phyloP scores from a whole-genome alignment of 306 rosid genomes.

The Canavalia ensiformis region DNA sequence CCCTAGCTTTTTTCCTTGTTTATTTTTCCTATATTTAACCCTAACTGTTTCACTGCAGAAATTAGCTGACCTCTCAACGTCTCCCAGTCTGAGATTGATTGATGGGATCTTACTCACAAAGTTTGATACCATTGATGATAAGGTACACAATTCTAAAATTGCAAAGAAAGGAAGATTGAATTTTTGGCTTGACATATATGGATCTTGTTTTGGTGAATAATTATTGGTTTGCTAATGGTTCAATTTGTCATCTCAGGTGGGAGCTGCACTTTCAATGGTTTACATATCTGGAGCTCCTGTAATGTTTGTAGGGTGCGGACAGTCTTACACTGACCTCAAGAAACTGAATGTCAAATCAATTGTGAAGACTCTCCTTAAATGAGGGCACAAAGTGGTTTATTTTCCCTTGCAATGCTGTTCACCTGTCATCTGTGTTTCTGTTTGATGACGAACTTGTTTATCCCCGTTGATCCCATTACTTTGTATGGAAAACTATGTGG shows the following conservation, averaged over 20 bases:
- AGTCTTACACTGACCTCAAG: conserved; percentile 88
- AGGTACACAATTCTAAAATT: conserved; percentile 60
- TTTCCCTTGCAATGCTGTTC: conserved; percentile 31
- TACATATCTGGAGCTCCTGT: conserved; percentile 92
- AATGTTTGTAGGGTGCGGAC: conserved; percentile 95
- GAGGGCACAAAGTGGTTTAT: conserved; percentile 39
- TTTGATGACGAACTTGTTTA: conserved; percentile 44
- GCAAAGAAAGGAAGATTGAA: conserved; percentile 4
- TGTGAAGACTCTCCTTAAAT: conserved; percentile 82
- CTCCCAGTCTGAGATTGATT: conserved; percentile 67
- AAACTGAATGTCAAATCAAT: conserved; percentile 86
- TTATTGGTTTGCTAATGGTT: conserved; percentile 1
- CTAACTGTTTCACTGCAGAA: conserved; percentile 60
- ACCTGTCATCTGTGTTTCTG: conserved; percentile 36
- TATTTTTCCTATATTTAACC: conserved; percentile 14
- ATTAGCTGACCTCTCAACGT: conserved; percentile 77
- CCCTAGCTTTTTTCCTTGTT: not conserved
- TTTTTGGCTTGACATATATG: not conserved
- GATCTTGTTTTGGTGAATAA: conserved; percentile 6
- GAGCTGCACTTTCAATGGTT: conserved; percentile 96
- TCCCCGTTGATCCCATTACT: conserved; percentile 30
- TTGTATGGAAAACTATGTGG: conserved; percentile 35
- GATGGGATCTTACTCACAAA: conserved; percentile 95
- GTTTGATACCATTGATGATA: conserved; percentile 90
- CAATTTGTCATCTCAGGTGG: conserved; percentile 60